A percentile compares a stretch with the other conserved stretches of the same genome.
Evolutionary conservation across 1,284 basidiomycete species (phyloP).

Genomic region (Rhodotorula sp.): DNA sequence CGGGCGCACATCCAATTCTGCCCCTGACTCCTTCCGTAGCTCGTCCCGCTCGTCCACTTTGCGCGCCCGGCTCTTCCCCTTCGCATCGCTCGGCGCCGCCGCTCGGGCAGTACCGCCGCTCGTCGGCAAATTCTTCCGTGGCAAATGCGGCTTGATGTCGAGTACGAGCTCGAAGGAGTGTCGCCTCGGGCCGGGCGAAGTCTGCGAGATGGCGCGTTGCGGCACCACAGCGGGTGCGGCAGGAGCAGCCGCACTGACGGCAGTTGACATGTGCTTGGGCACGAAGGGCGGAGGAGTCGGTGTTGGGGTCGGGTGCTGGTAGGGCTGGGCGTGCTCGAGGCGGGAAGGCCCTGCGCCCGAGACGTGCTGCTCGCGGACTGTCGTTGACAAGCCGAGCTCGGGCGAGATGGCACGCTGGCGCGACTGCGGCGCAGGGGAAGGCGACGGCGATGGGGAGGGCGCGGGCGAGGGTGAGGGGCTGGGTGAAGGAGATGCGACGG

Average conservation of each 20-base stretch:
- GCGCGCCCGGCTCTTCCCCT: too few species aligned
- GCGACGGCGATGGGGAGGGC: background rate
- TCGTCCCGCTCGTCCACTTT: too few species aligned
- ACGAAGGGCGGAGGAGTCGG: slow-evolving; percentile 8
- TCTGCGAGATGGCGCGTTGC: too few species aligned
- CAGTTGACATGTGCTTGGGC: background rate
- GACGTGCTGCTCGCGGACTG: background rate
- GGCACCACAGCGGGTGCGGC: too few species aligned
- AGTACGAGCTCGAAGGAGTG: slow-evolving; percentile 18
- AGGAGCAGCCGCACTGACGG: too few species aligned
- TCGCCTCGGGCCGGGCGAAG: too few species aligned
- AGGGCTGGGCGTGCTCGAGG: background rate
- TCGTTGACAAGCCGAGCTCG: background rate
- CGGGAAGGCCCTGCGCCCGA: too few species aligned
- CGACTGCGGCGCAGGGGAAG: background rate
- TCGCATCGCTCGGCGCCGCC: background rate
- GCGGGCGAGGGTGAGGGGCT: background rate
- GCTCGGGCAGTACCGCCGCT: background rate
- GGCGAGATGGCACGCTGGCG: background rate
- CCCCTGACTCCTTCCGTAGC: background rate
- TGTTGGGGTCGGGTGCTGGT: slow-evolving; percentile 11
- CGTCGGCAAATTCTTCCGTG: background rate
- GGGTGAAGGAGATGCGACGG: background rate
- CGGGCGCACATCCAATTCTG: background rate
- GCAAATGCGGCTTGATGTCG: background rate